These are phyloP conservation scores for Rusavskia elegans DNA, from an alignment of 495 filamentous ascomycete species.

Conservation along the genomic window DNA sequence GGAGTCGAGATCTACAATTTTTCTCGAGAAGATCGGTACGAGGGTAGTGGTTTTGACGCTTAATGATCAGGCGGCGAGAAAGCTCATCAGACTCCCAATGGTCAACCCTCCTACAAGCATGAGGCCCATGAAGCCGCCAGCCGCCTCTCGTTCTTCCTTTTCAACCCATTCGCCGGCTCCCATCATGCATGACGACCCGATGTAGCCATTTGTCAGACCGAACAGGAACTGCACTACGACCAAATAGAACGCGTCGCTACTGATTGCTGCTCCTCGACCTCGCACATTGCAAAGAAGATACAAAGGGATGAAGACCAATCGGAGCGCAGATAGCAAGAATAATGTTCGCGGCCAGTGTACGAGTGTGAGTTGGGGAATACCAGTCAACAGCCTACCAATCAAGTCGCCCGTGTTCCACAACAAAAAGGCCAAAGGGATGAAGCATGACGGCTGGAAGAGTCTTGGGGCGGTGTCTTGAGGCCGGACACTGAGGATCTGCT, in stretches of 20 bases:
- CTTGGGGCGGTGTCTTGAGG: conserved; percentile 30
- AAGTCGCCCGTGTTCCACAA: conserved; percentile 92
- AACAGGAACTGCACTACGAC: conserved; percentile 69
- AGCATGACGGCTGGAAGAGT: conserved; percentile 55
- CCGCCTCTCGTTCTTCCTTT: conserved; percentile 65
- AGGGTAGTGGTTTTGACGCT: too few species aligned
- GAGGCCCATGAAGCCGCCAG: conserved; percentile 87
- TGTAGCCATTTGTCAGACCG: conserved; percentile 70
- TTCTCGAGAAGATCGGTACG: too few species aligned
- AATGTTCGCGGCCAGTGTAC: conserved; percentile 43
- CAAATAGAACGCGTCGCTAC: conserved; percentile 78
- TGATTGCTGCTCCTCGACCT: conserved; percentile 45
- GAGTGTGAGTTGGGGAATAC: conserved; percentile 40
- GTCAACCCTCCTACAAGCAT: conserved; percentile 72
- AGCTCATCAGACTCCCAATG: conserved; percentile 77
- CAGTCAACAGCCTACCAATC: conserved; percentile 52
- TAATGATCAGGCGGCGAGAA: conserved; percentile 35
- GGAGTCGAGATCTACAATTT: too few species aligned
- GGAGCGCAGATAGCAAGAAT: conserved; percentile 44
- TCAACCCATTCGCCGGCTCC: conserved; percentile 64
- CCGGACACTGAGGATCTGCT: conserved; percentile 57
- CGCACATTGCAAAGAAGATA: conserved; percentile 79
- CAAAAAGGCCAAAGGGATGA: conserved; percentile 82
- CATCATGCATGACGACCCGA: conserved; percentile 83
- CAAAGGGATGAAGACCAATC: conserved; percentile 61